Evolutionary conservation across 2,329 filamentous ascomycete genomes (phyloP).

Genomic region (Monosporascus sp.): DNA sequence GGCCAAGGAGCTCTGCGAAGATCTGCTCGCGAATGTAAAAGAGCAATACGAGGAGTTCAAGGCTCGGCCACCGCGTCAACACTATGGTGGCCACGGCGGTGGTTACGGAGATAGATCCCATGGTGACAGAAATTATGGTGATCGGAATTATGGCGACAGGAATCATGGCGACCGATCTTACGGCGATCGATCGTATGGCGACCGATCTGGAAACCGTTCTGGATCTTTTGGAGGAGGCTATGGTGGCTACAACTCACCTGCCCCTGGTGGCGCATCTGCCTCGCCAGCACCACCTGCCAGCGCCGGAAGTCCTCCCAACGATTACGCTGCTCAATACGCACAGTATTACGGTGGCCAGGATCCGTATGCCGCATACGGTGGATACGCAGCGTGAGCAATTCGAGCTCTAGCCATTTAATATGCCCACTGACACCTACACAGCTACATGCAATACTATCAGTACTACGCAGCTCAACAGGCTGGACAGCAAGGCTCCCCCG

Average conservation of each 20-base stretch:
- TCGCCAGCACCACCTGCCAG: slow-evolving; percentile 35
- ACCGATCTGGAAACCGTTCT: slow-evolving; percentile 5
- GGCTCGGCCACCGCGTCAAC: slow-evolving; percentile 63
- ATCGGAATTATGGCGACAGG: slow-evolving; percentile 28
- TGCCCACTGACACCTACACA: slow-evolving; percentile 19
- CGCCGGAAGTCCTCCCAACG: slow-evolving; percentile 35
- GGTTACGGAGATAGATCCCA: slow-evolving; percentile 36
- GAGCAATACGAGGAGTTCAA: slow-evolving; percentile 91
- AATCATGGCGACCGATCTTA: slow-evolving; percentile 27
- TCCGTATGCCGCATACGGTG: slow-evolving; percentile 87
- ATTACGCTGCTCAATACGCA: slow-evolving; percentile 78
- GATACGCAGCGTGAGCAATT: slow-evolving; percentile 65
- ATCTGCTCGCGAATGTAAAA: slow-evolving; percentile 80
- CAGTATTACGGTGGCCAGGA: slow-evolving; percentile 74
- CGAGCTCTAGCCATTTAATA: background rate
- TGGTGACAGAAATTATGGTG: slow-evolving; percentile 29
- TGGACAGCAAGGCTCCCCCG: slow-evolving; percentile 39
- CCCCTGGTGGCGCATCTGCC: slow-evolving; percentile 31
- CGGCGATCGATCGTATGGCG: slow-evolving; percentile 31
- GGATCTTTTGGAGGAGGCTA: slow-evolving; percentile 28
- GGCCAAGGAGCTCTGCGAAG: slow-evolving; percentile 83
- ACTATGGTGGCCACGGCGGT: slow-evolving; percentile 46
- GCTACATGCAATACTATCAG: slow-evolving; percentile 67
- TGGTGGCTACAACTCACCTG: slow-evolving; percentile 33
- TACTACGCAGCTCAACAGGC: slow-evolving; percentile 55